Evolutionary conservation across 2,329 filamentous ascomycete genomes (phyloP).

Genomic region (Sporothrix brunneoviolacea): DNA sequence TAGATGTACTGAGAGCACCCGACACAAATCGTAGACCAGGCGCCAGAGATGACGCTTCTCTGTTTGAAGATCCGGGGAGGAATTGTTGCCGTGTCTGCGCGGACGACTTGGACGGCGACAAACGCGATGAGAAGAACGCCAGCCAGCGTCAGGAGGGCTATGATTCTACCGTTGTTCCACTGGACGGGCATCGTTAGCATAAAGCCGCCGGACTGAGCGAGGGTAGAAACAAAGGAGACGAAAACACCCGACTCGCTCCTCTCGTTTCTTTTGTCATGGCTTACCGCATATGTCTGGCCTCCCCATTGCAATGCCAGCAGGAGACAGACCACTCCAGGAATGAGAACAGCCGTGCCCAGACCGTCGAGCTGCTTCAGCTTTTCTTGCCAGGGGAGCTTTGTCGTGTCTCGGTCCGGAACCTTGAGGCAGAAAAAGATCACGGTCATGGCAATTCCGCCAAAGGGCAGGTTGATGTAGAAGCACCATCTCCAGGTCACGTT

Average conservation of each 20-base stretch:
- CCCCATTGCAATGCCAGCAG: constrained; percentile 40
- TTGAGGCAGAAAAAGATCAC: constrained; percentile 25
- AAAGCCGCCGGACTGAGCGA: no score
- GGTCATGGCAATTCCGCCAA: constrained; percentile 27
- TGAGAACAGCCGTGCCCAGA: constrained; percentile 19
- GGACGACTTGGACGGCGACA: constrained; percentile 27
- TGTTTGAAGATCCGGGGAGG: constrained; percentile 32
- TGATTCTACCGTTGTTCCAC: constrained; percentile 28
- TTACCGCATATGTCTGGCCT: constrained; percentile 27
- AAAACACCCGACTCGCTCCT: no score
- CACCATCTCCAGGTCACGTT: constrained; percentile 33
- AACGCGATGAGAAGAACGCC: constrained; percentile 24
- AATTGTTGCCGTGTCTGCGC: constrained; percentile 29
- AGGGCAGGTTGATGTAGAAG: constrained; percentile 35
- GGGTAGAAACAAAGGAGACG: no score
- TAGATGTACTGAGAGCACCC: no score
- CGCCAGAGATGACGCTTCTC: constrained; percentile 18
- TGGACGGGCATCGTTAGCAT: no score
- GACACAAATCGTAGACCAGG: background rate
- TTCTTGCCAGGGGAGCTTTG: constrained; percentile 20
- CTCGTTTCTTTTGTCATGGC: no score
- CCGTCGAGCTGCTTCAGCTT: constrained; percentile 30
- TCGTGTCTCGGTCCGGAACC: constrained; percentile 20
- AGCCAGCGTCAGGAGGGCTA: constrained; percentile 26
- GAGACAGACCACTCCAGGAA: constrained; percentile 32